Evolutionary conservation across 163 green algal species (phyloP).

Genomic region (Volvox carteri): DNA sequence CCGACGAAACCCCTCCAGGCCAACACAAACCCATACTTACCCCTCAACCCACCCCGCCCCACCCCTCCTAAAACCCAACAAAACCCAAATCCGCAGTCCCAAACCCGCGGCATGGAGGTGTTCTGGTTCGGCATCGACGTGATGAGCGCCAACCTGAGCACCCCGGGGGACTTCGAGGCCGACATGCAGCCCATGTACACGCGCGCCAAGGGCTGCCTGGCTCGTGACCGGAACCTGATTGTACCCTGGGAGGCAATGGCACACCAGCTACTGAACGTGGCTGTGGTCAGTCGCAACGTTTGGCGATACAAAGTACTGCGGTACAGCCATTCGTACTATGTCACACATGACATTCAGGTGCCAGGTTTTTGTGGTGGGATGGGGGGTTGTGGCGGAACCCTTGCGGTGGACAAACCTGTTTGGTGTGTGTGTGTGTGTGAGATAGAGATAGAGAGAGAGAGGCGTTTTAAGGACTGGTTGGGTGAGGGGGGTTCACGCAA

Average conservation of each 20-base stretch:
- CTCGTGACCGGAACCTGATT: conserved; percentile 38
- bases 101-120: conserved; percentile 29
- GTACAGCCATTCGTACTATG: conserved; percentile 51
- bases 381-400: not conserved
- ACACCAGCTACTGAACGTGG: conserved; percentile 38
- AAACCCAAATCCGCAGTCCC: conserved; percentile 18
- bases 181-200: conserved; percentile 52
- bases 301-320: conserved; percentile 52
- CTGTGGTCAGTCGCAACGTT: not conserved
- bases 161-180: conserved; percentile 49
- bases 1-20: too few species aligned
- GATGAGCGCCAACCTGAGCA: conserved; percentile 46
- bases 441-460: not conserved
- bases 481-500: too few species aligned
- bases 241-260: conserved; percentile 35
- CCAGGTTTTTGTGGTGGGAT: not conserved
- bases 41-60: not conserved
- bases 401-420: not conserved
- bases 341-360: conserved; percentile 46
- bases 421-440: not conserved
- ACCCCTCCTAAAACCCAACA: not conserved
- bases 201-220: conserved; percentile 35
- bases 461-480: not conserved
- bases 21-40: too few species aligned
- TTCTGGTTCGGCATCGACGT: conserved; percentile 69